phyloP scores from a whole-genome alignment of 2,329 filamentous ascomycete genomes.

The Trichoderma hamatum region DNA sequence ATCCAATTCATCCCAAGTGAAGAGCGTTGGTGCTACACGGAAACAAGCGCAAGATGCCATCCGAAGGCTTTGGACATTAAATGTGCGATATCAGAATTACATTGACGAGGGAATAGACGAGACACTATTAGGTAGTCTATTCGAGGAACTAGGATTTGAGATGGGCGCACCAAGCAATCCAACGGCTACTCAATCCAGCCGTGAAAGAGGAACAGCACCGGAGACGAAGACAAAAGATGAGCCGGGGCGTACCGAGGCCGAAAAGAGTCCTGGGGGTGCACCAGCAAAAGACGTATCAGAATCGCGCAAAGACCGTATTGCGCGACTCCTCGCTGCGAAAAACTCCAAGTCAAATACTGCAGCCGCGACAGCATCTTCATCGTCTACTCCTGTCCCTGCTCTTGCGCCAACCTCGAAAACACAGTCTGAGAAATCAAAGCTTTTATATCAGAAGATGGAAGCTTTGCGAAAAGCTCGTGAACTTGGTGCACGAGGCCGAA shows the following conservation, averaged over 20 bases:
- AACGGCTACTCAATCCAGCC: not conserved
- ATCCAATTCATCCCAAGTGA: not conserved
- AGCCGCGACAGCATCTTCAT: conserved; percentile 20
- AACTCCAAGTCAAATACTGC: conserved; percentile 53
- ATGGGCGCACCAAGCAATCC: conserved; percentile 31
- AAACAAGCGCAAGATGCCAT: conserved; percentile 69
- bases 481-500: conserved; percentile 49
- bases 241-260: not conserved
- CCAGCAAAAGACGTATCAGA: conserved; percentile 48
- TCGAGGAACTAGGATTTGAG: conserved; percentile 67
- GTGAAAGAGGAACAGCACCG: not conserved
- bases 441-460: conserved; percentile 78
- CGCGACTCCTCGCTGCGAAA: conserved; percentile 74
- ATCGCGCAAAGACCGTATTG: conserved; percentile 76
- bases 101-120: conserved; percentile 73
- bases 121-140: conserved; percentile 64
- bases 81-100: conserved; percentile 74
- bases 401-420: conserved; percentile 29
- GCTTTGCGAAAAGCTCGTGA: conserved; percentile 65
- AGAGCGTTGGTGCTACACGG: conserved; percentile 46
- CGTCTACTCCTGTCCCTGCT: not conserved
- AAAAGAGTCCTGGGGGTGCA: not conserved
- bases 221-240: not conserved
- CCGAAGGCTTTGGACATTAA: conserved; percentile 63
- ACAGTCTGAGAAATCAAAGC: conserved; percentile 69